These are phyloP conservation scores for Kuraishia borneana DNA, from an alignment of 805 yeast species.

Conservation along the genomic window DNA sequence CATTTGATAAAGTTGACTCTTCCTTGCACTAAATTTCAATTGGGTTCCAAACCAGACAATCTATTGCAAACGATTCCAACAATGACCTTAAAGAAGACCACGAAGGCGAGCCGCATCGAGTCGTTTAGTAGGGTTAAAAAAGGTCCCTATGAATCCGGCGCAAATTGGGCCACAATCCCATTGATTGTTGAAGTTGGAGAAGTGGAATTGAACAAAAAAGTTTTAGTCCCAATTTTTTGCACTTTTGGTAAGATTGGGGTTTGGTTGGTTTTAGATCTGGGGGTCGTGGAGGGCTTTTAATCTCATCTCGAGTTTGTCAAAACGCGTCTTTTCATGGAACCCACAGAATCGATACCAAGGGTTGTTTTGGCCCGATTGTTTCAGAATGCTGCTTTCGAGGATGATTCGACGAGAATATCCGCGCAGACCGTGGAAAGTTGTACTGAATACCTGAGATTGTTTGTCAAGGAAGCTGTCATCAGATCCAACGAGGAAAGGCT, in stretches of 20 bases:
- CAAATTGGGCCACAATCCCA: conserved; percentile 18
- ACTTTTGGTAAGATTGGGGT: no score
- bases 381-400: conserved; percentile 37
- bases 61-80: conserved; percentile 18
- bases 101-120: conserved; percentile 19
- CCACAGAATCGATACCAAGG: conserved; percentile 1
- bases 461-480: conserved; percentile 46
- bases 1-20: conserved; percentile 3
- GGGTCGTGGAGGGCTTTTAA: no score
- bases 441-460: conserved; percentile 42
- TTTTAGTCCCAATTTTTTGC: neutral
- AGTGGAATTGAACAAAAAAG: conserved; percentile 4
- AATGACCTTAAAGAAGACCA: conserved; percentile 9
- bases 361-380: conserved; percentile 39
- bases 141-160: conserved; percentile 10
- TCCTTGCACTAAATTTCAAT: conserved; percentile 11
- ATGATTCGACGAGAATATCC: conserved; percentile 33
- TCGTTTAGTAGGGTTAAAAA: conserved; percentile 11
- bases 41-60: conserved; percentile 7
- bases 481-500: conserved; percentile 41
- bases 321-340: no score
- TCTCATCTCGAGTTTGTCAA: no score
- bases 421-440: conserved; percentile 35
- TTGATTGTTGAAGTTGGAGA: conserved; percentile 6
- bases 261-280: no score